Evolutionary conservation across 2,329 filamentous ascomycete species (phyloP), one percentile per base, ranked within the genome.

Genomic region (Corynespora cassiicola): DNA sequence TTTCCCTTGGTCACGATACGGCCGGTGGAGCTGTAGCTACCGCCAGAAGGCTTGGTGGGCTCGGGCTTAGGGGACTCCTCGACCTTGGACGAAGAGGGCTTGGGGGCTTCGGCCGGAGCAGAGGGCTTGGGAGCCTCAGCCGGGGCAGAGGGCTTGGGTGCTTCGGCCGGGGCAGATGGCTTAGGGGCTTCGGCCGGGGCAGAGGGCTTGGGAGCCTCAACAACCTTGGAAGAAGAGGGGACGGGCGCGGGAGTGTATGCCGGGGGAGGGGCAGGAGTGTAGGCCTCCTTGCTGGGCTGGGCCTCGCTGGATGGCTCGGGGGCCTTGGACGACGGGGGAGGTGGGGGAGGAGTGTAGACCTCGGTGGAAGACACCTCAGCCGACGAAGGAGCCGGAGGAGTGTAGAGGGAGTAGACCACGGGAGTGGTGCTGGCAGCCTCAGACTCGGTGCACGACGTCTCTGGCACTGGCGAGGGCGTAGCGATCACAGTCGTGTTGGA

Each of bases 401-500:
- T n/a, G n/a, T n/a, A n/a, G n/a, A n/a, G n/a, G n/a, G n/a, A 51
- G 84, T 88, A 77, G 84, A 73, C n/a, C 32, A 88, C 75, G 33
- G 75, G 69, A 52, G 85, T 86, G 42, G 80, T 77, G 48, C 81
- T 45, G 81, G 85, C 51, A 88, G 63, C 47, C 86, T 91, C 54
- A 79, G 86, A 43, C 86, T 85, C 54, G 84, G 83, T 76, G 88
- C 86, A 89, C 76, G 90, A 90, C 47, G 79, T 80, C 69, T 87
- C 87, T 20, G 86, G 81, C 26, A 73, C 70, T 11, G 59, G 54
- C 19, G 59, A 42, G 11, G 57, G 56, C 12, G 36, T 36, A 18
- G 55, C 50, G 31, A 51, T 45, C 42, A 52, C 37, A 14, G 63
- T 58, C 19, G 56, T 51, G 55, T 63, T 64, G 15, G 50, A 42